A percentile compares a stretch with the other conserved stretches of the same genome.
Conservation (phyloP, 208 protist species). For the Trypanosoma brucei region DNA sequence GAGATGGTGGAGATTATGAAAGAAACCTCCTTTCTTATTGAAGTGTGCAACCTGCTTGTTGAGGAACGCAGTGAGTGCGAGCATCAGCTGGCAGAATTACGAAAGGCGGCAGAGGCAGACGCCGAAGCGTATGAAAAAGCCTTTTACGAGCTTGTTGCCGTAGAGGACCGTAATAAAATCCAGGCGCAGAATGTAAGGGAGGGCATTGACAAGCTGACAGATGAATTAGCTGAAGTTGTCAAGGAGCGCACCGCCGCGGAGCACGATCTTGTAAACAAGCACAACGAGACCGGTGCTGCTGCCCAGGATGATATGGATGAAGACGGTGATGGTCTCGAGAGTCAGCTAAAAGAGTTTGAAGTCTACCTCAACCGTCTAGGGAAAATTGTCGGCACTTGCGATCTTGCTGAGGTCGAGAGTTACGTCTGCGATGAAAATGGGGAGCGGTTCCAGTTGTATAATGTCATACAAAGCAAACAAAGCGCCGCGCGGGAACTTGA, state of each 20-base stretch:
- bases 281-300: neutral
- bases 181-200: constrained; percentile 35
- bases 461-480: constrained; percentile 42
- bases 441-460: constrained; percentile 52
- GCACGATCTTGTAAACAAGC: neutral
- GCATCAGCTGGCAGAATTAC: constrained; percentile 38
- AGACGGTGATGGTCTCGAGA: constrained; percentile 6
- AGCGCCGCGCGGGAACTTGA: constrained; percentile 36
- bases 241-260: constrained; percentile 26
- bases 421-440: constrained; percentile 45
- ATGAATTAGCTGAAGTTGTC: constrained; percentile 26
- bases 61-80: constrained; percentile 71
- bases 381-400: constrained; percentile 45
- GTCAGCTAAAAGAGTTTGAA: constrained; percentile 36
- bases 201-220: constrained; percentile 43
- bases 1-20: constrained; percentile 87
- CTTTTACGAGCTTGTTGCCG: constrained; percentile 68
- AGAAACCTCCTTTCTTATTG: constrained; percentile 91
- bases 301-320: constrained; percentile 9
- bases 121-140: constrained; percentile 52
- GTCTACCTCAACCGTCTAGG: constrained; percentile 35
- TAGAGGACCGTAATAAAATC: constrained; percentile 52
- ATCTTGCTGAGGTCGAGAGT: constrained; percentile 39
- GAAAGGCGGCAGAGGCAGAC: constrained; percentile 37
- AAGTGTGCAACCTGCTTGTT: constrained; percentile 82